Percentiles rank a stretch among this genome's conserved stretches.
Conservation (phyloP, 257 asterid genomes). For the Solanum clarkiae region DNA sequence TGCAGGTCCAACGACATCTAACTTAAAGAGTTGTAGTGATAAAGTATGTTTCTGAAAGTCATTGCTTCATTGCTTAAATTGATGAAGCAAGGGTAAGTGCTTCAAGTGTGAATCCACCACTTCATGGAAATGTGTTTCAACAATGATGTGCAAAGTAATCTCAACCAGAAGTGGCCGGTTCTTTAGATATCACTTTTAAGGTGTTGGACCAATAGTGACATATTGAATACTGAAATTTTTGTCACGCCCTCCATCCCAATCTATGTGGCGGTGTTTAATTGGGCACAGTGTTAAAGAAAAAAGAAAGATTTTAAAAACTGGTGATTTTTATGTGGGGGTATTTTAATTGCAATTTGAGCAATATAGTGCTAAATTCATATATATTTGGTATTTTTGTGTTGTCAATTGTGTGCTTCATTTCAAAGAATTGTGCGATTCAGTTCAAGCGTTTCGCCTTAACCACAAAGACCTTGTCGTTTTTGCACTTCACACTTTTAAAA, state of each 20-base stretch:
- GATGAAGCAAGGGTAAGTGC: background rate
- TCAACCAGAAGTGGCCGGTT: background rate
- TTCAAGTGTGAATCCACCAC: background rate
- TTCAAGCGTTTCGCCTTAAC: background rate
- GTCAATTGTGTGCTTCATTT: background rate
- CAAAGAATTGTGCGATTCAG: background rate
- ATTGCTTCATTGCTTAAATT: background rate
- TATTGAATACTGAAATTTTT: background rate
- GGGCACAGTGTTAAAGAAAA: background rate
- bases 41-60: background rate
- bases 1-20: background rate
- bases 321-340: background rate
- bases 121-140: background rate
- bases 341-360: background rate
- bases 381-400: background rate
- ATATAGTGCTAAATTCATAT: background rate
- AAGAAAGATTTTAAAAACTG: background rate
- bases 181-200: background rate
- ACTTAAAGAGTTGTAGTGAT: background rate
- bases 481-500: background rate
- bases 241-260: background rate
- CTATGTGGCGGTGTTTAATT: background rate
- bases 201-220: background rate
- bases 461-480: background rate
- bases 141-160: background rate